A percentile compares a stretch with the other conserved stretches of the same genome.
These are phyloP conservation scores for Hygrophorus pudorinus DNA, from an alignment of 768 basidiomycete species.

Conservation along the genomic window DNA sequence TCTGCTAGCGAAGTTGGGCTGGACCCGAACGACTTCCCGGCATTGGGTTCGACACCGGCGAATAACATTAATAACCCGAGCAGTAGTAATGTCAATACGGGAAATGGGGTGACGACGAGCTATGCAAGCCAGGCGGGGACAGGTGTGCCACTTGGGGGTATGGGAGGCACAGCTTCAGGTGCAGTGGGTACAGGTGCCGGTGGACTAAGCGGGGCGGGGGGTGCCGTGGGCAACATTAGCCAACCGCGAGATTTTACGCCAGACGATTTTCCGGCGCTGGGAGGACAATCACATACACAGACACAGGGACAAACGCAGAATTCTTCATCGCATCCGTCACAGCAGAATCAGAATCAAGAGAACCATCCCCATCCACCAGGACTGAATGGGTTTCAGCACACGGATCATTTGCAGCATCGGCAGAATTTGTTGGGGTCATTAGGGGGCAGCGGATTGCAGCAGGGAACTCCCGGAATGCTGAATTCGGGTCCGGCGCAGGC, in stretches of 20 bases:
- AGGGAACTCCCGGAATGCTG: constrained; percentile 57
- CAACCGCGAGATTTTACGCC: constrained; percentile 67
- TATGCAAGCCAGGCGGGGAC: constrained; percentile 80
- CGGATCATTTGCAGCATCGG: constrained; percentile 37
- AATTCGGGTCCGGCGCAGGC: constrained; percentile 37
- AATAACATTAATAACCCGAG: constrained; percentile 26
- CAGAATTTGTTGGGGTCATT: constrained; percentile 47
- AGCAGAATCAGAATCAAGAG: constrained; percentile 25
- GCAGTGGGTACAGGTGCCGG: constrained; percentile 25
- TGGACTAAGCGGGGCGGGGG: constrained; percentile 16
- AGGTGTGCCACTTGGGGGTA: constrained; percentile 38
- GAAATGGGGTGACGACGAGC: constrained; percentile 42
- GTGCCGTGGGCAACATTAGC: constrained; percentile 18
- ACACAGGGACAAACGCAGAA: constrained; percentile 13
- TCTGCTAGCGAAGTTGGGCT: constrained; percentile 69
- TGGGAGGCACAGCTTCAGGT: constrained; percentile 24
- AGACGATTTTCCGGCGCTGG: constrained; percentile 84
- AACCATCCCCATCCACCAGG: constrained; percentile 60
- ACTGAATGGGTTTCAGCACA: constrained; percentile 56
- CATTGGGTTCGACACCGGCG: constrained; percentile 56
- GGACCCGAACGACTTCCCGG: constrained; percentile 85
- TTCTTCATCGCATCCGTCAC: constrained; percentile 6
- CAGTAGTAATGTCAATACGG: constrained; percentile 25
- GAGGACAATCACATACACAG: constrained; percentile 45
- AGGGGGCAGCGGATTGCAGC: constrained; percentile 27